Base-by-base conservation (phyloP, 176 grass and related monocot species). In the Oryza officinalis region DNA sequence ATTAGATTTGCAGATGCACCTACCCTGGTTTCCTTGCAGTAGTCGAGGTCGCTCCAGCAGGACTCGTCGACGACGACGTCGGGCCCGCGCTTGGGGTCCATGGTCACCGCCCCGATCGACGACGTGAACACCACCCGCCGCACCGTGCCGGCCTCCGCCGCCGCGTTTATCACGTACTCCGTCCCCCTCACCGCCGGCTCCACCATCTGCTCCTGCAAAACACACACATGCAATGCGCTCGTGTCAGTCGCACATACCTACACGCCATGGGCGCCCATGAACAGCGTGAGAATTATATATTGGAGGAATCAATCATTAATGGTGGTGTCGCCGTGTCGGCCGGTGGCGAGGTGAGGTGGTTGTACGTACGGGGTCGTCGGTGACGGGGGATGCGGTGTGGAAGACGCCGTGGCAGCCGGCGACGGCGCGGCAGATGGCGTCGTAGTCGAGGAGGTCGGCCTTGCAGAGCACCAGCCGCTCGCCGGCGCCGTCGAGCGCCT, bases 301-400 rank as follows among this genome's bases (percentile, higher is more conserved):
- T 30, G 28, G 7, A 1, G 10, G 44, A 45, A 45, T 46, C 13
- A 14, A 10, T 37, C 35, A 46, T 46, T 46, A 46, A 17, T 49
- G 46, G 46, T 17, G 46, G 46, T 17, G 46, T 49, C 4, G 45
- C 45, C 15, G 47, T 50, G 47, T 50, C 43, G 43, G 11, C 2
- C 47, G 11, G 10, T 14, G 46, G 46, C 14, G 14, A 35, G 33
- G 47, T 5, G 47, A 50, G 15, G 14, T 41, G 14, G 45, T 12
- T 3, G 13, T 17, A 22, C 43, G 71, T 71, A 97, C 95, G 1
- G 96, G 96, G 44, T 98, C 93, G 63, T 98, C 96, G 9, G 96
- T 98, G 72, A 98, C 93, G 0, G 96, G 96, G 8, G 96, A 98
- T 0, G 96, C 96, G 6, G 96, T 98, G 87, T 98, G 96, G 88